Evolutionary conservation across 805 yeast genomes (phyloP), one percentile per base, ranked within the genome.

Genomic region (Phaffomyces thermotolerans): DNA sequence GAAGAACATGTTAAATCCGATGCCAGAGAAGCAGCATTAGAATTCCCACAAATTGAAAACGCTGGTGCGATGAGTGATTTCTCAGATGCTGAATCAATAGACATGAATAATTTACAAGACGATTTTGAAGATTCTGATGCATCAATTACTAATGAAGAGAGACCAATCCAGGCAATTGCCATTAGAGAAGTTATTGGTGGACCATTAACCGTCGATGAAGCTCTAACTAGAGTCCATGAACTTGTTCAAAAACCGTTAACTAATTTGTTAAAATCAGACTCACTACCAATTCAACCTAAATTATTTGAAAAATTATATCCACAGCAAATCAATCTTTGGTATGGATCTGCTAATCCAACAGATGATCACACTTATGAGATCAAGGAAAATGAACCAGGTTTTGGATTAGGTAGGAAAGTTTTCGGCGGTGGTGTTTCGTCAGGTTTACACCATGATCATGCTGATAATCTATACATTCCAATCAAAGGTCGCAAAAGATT

Each of bases 391-490:
- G 50, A 56, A 14, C 43, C 49, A 3, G 60, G 62, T 37, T 56
- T 63, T 15, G 74, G 75, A 1, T 57, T 79, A 5, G 86, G 86
- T 1, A 74, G 76, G 53, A 63, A 63, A 20, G 60, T 81, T 1
- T 83, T 87, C 1, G 73, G 75, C 1, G 66, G 68, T 2, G 83
- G 82, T 2, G 67, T 79, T 1, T 80, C 88, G 0, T 80, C 89
- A 2, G 91, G 91, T 0, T 62, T 84, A 12, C 91, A 84, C 52
- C 91, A 84, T 57, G 91, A 84, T 57, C 90, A 83, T 60, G 86
- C 90, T 2, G 90, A 83, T 56, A 84, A 84, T 53, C 63, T 84
- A 31, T 84, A 84, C 56, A 67, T 83, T 5, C 75, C 84, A 2
- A 56, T 78, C 1, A 62, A 69, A 24, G 93, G 91, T 0, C 56